Evolutionary conservation across 345 rosid species (phyloP).

Genomic region (Eucalyptus coolabah): DNA sequence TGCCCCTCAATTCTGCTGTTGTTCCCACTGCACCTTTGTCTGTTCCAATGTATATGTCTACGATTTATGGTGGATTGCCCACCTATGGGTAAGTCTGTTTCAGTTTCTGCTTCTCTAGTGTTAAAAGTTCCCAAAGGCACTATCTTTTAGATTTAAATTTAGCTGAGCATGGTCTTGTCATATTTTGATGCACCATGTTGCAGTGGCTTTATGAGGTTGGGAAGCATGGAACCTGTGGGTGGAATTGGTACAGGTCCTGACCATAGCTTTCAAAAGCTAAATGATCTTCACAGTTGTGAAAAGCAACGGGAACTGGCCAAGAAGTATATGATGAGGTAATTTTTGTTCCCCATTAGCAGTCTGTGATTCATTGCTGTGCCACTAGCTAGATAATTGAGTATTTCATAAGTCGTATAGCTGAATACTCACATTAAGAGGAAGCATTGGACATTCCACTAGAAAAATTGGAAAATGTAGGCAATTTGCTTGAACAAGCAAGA

Average conservation of each 20-base stretch:
- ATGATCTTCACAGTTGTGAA: conserved; percentile 3
- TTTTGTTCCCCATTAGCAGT: neutral
- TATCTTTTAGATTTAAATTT: neutral
- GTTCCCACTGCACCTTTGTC: conserved; percentile 7
- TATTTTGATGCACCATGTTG: neutral
- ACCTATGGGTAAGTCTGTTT: conserved; percentile 9
- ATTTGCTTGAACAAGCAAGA: neutral
- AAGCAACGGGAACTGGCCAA: conserved; percentile 1
- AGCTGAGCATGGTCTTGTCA: neutral
- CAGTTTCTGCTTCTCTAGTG: neutral
- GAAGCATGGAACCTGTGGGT: neutral
- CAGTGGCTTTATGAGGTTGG: conserved; percentile 16
- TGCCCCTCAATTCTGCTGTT: conserved; percentile 12
- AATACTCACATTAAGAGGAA: neutral
- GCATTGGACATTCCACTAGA: neutral
- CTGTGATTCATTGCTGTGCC: neutral
- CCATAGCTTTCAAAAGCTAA: neutral
- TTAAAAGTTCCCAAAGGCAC: neutral
- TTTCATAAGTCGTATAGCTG: neutral
- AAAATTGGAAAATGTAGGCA: neutral
- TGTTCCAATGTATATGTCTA: conserved; percentile 8
- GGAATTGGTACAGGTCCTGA: neutral
- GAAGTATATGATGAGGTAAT: conserved; percentile 10
- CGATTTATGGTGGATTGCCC: conserved; percentile 12
- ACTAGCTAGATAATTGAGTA: neutral